phyloP scores from a whole-genome alignment of 345 rosid species.

The Salix brachista region DNA sequence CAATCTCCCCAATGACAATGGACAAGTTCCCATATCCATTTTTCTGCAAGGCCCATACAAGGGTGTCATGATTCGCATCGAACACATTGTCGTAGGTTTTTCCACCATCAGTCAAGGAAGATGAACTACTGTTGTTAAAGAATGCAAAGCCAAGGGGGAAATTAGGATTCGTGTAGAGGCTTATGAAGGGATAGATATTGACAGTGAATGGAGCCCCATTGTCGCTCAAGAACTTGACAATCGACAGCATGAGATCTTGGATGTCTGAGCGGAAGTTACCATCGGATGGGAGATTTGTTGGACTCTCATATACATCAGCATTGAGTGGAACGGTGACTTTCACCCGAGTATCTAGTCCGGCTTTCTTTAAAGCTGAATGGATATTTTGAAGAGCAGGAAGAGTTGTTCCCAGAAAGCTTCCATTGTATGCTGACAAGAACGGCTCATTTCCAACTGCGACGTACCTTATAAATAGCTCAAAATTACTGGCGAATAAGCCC shows the following conservation, averaged over 20 bases:
- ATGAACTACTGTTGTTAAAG: constrained; percentile 12
- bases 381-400: constrained; percentile 27
- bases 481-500: neutral
- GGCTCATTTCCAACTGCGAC: constrained; percentile 32
- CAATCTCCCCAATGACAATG: constrained; percentile 21
- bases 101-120: constrained; percentile 13
- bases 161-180: constrained; percentile 10
- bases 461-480: constrained; percentile 12
- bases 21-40: constrained; percentile 18
- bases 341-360: constrained; percentile 15
- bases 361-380: constrained; percentile 21
- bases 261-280: constrained; percentile 21
- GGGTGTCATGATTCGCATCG: constrained; percentile 25
- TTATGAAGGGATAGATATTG: constrained; percentile 29
- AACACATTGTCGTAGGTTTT: constrained; percentile 20
- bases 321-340: constrained; percentile 27
- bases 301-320: constrained; percentile 19
- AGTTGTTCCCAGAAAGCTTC: constrained; percentile 11
- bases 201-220: constrained; percentile 23
- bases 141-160: constrained; percentile 19
- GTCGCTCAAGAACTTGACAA: constrained; percentile 24
- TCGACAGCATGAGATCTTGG: constrained; percentile 19
- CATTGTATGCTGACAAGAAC: constrained; percentile 18
- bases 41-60: constrained; percentile 17
- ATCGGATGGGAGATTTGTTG: constrained; percentile 17